Base-by-base conservation (phyloP, 345 rosid species). In the Arabis alpina region DNA sequence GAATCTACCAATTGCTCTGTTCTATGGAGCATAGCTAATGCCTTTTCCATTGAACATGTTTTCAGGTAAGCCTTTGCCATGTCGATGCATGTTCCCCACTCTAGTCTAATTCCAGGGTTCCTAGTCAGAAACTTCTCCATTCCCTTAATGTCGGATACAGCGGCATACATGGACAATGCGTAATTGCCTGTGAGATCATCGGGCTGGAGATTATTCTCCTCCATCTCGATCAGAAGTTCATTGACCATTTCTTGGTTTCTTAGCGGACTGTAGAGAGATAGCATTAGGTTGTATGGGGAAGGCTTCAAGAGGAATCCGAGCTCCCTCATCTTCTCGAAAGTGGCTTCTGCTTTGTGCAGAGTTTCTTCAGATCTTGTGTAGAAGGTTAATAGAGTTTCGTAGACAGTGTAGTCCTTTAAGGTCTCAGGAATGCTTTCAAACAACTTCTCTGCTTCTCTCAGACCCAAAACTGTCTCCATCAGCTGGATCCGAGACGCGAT, bases 371-470 rank as follows among this genome's bases (percentile, higher is more conserved):
- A 39, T 58, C 66, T 70, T 49, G 66, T 47, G 73, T 57, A 48
- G 19, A 57, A 37, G 28, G 40, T 37, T 37, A 43, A n/a, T 3
- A 64, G 49, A 51, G 70, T 19, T 24, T 50, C 40, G 61, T 53
- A 66, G 61, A 53, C 70, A 6, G 51, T 52, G 70, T 52, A 66
- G 41, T 66, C 70, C 51, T 52, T 66, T 39, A 52, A 53, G 7
- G 8, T 53, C 50, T 52, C 70, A 0, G 70, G 60, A 34, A 66
- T 41, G 60, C 10, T 65, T 52, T 65, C 60, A 1, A 65, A 52
- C 50, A 65, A 65, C 39, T 14, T 65, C 60, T 65, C 70, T 39
- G 70, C 70, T 41, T 66, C 70, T 52, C 53, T 41, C 16, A 65
- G 40, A 40, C 70, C 70, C 14, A 65, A 28, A 39, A 65, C 60